phyloP scores from a whole-genome alignment of 345 rosid species.

The Populus ilicifolia region DNA sequence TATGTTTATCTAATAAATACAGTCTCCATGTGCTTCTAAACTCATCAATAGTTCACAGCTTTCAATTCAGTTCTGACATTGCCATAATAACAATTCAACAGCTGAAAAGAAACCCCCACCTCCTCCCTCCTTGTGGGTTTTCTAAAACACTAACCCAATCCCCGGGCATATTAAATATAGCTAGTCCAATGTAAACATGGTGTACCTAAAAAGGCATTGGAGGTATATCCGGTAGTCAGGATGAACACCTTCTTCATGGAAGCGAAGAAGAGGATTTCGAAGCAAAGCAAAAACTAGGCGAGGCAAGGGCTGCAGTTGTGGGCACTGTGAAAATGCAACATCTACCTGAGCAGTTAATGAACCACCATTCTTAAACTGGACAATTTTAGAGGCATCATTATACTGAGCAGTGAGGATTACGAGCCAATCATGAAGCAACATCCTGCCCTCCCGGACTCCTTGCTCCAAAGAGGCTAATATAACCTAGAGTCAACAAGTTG shows the following conservation, averaged over 20 bases:
- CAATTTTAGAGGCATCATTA: constrained; percentile 65
- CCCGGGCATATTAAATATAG: neutral
- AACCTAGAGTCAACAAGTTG: constrained; percentile 38
- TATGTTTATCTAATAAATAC: neutral
- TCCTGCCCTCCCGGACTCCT: constrained; percentile 94
- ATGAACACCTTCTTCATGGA: constrained; percentile 98
- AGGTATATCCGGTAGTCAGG: constrained; percentile 89
- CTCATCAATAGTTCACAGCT: neutral
- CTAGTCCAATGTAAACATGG: neutral
- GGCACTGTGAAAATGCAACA: constrained; percentile 86
- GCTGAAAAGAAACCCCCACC: neutral
- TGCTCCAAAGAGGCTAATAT: constrained; percentile 83
- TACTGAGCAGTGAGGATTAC: constrained; percentile 83
- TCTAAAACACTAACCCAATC: neutral
- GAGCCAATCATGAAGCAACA: constrained; percentile 94
- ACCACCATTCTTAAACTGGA: constrained; percentile 59
- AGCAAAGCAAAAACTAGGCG: constrained; percentile 89
- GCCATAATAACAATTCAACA: neutral
- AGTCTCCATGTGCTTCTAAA: neutral
- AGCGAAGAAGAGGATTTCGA: constrained; percentile 84
- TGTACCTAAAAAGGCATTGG: constrained; percentile 96
- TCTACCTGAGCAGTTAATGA: constrained; percentile 62
- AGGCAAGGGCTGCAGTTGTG: constrained; percentile 82
- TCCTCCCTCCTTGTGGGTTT: neutral
- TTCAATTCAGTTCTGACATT: neutral